Base-by-base conservation (phyloP, 768 basidiomycete genomes). In the Leccinum barrowsii region DNA sequence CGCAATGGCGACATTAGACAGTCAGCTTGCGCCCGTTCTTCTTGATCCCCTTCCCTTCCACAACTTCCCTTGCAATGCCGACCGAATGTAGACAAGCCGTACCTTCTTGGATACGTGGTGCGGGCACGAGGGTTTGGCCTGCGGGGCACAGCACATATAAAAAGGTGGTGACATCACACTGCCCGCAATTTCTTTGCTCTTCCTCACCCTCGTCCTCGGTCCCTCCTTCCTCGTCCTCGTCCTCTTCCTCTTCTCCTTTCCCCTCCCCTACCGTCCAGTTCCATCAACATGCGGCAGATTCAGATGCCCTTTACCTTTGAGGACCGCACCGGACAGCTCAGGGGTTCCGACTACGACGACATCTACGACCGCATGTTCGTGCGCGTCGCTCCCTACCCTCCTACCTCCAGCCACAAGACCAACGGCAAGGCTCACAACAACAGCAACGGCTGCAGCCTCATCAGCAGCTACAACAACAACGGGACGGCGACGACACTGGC, bases 351-450 rank as follows among this genome's bases (percentile, higher is more conserved):
- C 76, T 90, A 84, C 61, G 87, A 89, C 67, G 89, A 91, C 64
- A 81, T 89, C 63, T 90, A 90, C 67, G 89, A 91, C 72, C 82
- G 89, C 55, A 73, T 84, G 61, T 90, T 87, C 75, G 79, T 87
- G 52, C 86, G 84, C 58, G 78, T 90, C 35, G 71, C 80, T 5
- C 79, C 81, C 3, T 71, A 76, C 21, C 80, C 84, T 5, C 78
- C 78, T 10, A 60, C 67, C 1, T 60, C 63, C 34, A 67, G 58
- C 8, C 37, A n/a, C 17, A 40, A 40, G 37, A 40, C 37, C 37
- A n/a, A 3, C 37, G 0, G 12, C 37, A 37, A 37, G 12, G 37
- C 7, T 15, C 17, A 37, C 37, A 37, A 40, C 37, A 34, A 2
- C 34, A 40, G 1, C 17, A 40, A 40, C 17, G 1, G 17, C 37